Base-by-base conservation (phyloP, 495 filamentous ascomycete species). In the Aspergillus campestris region DNA sequence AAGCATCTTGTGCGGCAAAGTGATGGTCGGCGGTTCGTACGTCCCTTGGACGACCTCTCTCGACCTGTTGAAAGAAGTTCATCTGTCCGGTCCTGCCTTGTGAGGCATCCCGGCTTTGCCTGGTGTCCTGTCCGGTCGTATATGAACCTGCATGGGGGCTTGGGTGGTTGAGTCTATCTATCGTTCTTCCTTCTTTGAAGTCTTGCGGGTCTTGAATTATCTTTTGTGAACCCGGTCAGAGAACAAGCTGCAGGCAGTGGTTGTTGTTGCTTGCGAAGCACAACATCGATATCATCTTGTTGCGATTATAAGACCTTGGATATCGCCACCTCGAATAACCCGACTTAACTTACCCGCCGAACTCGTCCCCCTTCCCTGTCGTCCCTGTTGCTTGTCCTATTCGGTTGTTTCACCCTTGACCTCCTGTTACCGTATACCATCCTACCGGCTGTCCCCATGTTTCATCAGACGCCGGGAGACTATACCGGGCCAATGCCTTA, bases 41-140 rank as follows among this genome's bases (percentile, higher is more conserved):
- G 48, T 32, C 40, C 52, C 55, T 55, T 62, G 37, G 58, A 24
- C 18, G 18, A 59, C 53, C 58, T 53, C 49, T 62, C 56, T 64
- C 59, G 61, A 58, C 62, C 64, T 67, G 64, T 70, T 58, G 61
- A 62, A 62, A 47, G 45, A 49, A 53, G 51, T 51, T 51, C 47
- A 58, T 50, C 50, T 40, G 57, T 54, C 56, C 48, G 47, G 40
- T 49, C 55, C 59, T 66, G 61, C 64, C 66, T 69, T 48, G 61
- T 60, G 53, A 68, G 64, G 63, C 65, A 61, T 51, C 58, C 49
- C 57, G 50, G 42, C 51, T 51, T 37, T 52, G 50, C 47, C 58
- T 61, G 54, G 64, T 62, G 57, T 62, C 54, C 38, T 27, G 10
- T 28, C 38, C 15, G 51, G 45, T 31, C 34, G 38, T 56, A 56